These are phyloP conservation scores for Fusarium aywerte DNA, from an alignment of 2,329 filamentous ascomycete genomes.

Conservation along the genomic window DNA sequence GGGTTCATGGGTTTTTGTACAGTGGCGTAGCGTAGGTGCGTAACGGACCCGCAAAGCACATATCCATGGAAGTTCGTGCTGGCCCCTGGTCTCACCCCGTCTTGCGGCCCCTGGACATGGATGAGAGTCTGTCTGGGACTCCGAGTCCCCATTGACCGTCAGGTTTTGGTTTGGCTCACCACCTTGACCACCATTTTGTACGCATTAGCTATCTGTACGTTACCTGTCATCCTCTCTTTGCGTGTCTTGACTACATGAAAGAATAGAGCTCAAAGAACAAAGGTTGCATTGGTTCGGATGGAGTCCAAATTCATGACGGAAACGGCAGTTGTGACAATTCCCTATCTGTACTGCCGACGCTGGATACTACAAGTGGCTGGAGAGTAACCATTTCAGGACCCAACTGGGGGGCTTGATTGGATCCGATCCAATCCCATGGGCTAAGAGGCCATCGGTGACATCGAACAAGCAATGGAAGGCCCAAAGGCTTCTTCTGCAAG, in stretches of 20 bases:
- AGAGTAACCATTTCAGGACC: slow-evolving; percentile 19
- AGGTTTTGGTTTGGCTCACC: slow-evolving; percentile 29
- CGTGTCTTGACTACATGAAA: neutral
- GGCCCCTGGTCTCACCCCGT: slow-evolving; percentile 24
- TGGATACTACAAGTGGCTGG: neutral
- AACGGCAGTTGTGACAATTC: slow-evolving; percentile 9
- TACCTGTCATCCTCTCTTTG: neutral
- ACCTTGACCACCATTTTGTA: slow-evolving; percentile 38
- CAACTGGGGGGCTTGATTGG: slow-evolving; percentile 14
- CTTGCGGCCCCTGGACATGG: slow-evolving; percentile 34
- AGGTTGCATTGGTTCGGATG: neutral
- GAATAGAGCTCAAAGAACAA: neutral
- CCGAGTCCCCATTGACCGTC: too few species aligned
- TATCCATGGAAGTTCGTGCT: slow-evolving; percentile 1
- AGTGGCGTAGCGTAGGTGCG: neutral
- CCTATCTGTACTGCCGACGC: neutral
- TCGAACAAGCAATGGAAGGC: slow-evolving; percentile 36
- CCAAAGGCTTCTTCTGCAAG: slow-evolving; percentile 31
- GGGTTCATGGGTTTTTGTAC: slow-evolving; percentile 10
- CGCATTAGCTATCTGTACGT: slow-evolving; percentile 19
- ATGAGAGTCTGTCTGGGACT: neutral
- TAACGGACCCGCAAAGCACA: neutral
- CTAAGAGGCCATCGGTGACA: slow-evolving; percentile 20
- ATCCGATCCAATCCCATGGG: neutral
- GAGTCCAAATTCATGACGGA: slow-evolving; percentile 10